Evolutionary conservation across 2,329 filamentous ascomycete species (phyloP).

Genomic region (Talaromyces sp.): DNA sequence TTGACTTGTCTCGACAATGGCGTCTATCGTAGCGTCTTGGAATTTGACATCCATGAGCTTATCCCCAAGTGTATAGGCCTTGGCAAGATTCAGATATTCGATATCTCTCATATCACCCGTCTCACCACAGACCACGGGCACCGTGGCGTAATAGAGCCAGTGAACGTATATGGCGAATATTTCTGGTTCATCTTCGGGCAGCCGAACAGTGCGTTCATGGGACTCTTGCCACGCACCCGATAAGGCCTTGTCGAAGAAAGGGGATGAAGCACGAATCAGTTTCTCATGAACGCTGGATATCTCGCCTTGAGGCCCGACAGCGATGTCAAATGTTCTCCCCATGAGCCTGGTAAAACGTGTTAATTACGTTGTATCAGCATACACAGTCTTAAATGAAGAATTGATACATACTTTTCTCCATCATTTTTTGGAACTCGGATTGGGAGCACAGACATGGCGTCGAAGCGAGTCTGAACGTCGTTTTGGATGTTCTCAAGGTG

Average conservation of each 20-base stretch:
- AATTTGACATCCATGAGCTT: not conserved
- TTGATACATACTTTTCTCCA: not conserved
- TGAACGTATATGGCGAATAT: conserved; percentile 19
- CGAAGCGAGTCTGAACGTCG: not conserved
- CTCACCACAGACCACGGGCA: conserved; percentile 1
- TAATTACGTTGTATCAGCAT: not conserved
- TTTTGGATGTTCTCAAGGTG: not conserved
- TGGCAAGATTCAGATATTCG: not conserved
- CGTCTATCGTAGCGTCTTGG: not conserved
- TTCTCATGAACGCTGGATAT: conserved; percentile 19
- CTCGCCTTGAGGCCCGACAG: conserved; percentile 3
- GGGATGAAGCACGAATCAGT: conserved; percentile 5
- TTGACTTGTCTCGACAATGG: not conserved
- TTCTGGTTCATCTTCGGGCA: conserved; percentile 20
- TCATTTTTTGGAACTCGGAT: not conserved
- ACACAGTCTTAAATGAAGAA: not conserved
- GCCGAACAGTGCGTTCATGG: conserved; percentile 12
- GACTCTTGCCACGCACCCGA: conserved; percentile 17
- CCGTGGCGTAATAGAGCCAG: conserved; percentile 19
- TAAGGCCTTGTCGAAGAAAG: conserved; percentile 18
- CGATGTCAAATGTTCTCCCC: conserved; percentile 34
- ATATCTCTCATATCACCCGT: not conserved
- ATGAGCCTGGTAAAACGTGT: conserved; percentile 26
- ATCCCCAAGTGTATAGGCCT: not conserved
- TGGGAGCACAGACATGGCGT: not conserved